These are phyloP conservation scores for Gaertneriomyces sp. DNA, from an alignment of 192 early-diverging fungal genomes.

Conservation along the genomic window DNA sequence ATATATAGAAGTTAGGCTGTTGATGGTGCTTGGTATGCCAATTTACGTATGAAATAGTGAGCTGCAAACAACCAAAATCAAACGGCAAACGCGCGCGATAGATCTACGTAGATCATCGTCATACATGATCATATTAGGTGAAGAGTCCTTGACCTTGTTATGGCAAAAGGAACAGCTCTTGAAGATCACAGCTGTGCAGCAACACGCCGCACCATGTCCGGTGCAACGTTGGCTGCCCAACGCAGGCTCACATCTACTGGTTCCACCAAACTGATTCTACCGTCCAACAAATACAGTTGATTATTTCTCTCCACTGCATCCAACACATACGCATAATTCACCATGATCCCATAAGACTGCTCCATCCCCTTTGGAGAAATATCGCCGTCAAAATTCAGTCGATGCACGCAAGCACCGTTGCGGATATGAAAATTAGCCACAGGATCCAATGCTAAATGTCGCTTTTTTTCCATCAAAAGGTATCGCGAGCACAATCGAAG, in stretches of 20 bases:
- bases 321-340: constrained; percentile 86
- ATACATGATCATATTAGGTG: constrained; percentile 25
- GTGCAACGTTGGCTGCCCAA: constrained; percentile 19
- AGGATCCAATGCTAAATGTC: constrained; percentile 71
- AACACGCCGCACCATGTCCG: neutral
- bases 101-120: constrained; percentile 19
- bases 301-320: constrained; percentile 79
- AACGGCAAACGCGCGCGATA: too few species aligned
- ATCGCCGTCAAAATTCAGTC: constrained; percentile 87
- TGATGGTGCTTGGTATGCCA: too few species aligned
- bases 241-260: constrained; percentile 19
- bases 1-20: too few species aligned
- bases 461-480: constrained; percentile 64
- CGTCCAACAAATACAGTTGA: constrained; percentile 49
- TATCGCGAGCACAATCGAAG: constrained; percentile 59
- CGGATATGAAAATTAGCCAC: constrained; percentile 94
- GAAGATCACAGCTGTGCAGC: too few species aligned
- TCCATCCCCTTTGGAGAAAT: constrained; percentile 71
- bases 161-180: too few species aligned
- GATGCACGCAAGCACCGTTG: constrained; percentile 86
- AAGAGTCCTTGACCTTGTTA: too few species aligned
- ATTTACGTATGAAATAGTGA: too few species aligned
- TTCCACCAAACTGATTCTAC: constrained; percentile 34
- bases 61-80: too few species aligned
- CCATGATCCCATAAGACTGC: constrained; percentile 91